phyloP scores from a whole-genome alignment of 495 filamentous ascomycete genomes.

The Articulospora tetracladia region DNA sequence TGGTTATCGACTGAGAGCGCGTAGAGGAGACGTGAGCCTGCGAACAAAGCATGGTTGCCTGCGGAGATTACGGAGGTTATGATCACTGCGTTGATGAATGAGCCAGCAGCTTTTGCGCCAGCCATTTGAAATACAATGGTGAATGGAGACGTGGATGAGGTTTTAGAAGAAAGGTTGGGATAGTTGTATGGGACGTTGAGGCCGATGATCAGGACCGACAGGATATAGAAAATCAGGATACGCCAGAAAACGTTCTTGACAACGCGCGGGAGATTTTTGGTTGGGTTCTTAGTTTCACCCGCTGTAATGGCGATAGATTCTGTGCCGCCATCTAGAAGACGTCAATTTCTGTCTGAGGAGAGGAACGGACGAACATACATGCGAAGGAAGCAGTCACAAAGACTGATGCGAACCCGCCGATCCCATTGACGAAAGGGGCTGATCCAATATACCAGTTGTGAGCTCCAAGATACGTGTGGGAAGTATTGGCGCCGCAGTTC shows the following conservation, averaged over 20 bases:
- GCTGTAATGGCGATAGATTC: slow-evolving; percentile 56
- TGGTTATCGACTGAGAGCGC: slow-evolving; percentile 56
- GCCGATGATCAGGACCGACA: slow-evolving; percentile 59
- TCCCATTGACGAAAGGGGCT: slow-evolving; percentile 52
- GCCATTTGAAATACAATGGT: slow-evolving; percentile 66
- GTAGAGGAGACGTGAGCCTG: slow-evolving; percentile 60
- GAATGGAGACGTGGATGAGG: slow-evolving; percentile 55
- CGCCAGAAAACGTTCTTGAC: slow-evolving; percentile 59
- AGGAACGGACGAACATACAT: slow-evolving; percentile 31
- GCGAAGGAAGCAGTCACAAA: slow-evolving; percentile 37
- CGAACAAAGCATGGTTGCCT: slow-evolving; percentile 59
- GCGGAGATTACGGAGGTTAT: slow-evolving; percentile 70
- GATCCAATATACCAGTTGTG: slow-evolving; percentile 50
- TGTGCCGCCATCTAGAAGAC: slow-evolving; percentile 49
- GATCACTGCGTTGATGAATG: slow-evolving; percentile 64
- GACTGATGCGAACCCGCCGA: slow-evolving; percentile 62
- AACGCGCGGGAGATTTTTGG: slow-evolving; percentile 73
- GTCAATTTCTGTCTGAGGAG: slow-evolving; percentile 27
- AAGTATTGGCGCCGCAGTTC: slow-evolving; percentile 41
- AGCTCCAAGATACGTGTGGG: slow-evolving; percentile 43
- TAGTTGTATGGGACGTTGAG: slow-evolving; percentile 52
- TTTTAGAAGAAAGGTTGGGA: slow-evolving; percentile 35
- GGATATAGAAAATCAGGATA: slow-evolving; percentile 75
- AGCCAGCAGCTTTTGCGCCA: slow-evolving; percentile 58
- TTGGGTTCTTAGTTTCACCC: slow-evolving; percentile 69